Percentiles rank a stretch among this genome's conserved stretches.
Evolutionary conservation across 2,329 filamentous ascomycete genomes (phyloP).

Genomic region (Madurella fahalii): DNA sequence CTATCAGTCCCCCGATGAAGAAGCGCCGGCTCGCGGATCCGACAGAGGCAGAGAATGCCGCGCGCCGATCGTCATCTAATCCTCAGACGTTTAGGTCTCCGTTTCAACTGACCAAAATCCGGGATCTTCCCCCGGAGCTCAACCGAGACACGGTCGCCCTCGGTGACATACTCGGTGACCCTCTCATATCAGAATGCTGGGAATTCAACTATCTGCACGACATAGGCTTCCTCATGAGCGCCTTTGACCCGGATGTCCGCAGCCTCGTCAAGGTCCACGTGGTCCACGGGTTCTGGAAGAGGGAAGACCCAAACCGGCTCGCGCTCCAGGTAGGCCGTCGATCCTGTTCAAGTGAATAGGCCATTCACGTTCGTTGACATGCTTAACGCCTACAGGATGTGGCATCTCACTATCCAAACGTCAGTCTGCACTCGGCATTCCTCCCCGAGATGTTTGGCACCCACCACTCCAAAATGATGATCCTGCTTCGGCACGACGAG

Average conservation of each 20-base stretch:
- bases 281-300: conserved; percentile 63
- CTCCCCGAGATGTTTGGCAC: conserved; percentile 85
- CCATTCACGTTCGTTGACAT: not conserved
- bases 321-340: conserved; percentile 49
- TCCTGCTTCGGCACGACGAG: conserved; percentile 74
- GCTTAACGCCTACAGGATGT: conserved; percentile 47
- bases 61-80: not conserved
- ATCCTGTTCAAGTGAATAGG: not conserved
- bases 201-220: conserved; percentile 67
- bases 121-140: conserved; percentile 52
- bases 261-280: conserved; percentile 50
- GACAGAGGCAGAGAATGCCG: not conserved
- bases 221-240: conserved; percentile 50
- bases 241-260: conserved; percentile 50
- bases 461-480: conserved; percentile 82
- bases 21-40: conserved; percentile 11
- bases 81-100: conserved; percentile 51
- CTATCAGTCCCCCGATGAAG: conserved; percentile 42
- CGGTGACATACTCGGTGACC: conserved; percentile 66
- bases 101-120: conserved; percentile 66
- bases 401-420: conserved; percentile 59
- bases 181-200: conserved; percentile 68
- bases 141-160: conserved; percentile 66
- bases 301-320: conserved; percentile 57
- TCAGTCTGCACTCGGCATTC: conserved; percentile 67